Percentiles rank a stretch among this genome's conserved stretches.
These are phyloP conservation scores for Ceratobasidium papillatum DNA, from an alignment of 1,284 basidiomycete genomes.

Conservation along the genomic window DNA sequence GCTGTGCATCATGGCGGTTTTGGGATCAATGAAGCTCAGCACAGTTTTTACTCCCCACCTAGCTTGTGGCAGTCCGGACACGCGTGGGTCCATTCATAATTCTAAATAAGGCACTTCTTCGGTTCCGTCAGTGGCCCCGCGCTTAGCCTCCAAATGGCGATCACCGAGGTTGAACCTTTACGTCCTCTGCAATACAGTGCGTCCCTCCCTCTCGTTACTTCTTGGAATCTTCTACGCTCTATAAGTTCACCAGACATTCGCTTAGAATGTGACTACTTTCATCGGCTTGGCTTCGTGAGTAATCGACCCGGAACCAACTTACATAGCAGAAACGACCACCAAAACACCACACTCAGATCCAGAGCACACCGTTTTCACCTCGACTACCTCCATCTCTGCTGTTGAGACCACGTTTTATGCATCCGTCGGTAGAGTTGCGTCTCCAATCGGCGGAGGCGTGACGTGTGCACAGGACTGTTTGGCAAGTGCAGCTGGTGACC, in stretches of 20 bases:
- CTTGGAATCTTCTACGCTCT: not conserved
- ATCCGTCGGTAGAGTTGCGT: not conserved
- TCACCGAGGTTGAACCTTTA: not conserved
- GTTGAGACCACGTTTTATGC: not conserved
- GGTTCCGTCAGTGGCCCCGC: no score
- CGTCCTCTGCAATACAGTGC: not conserved
- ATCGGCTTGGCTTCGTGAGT: not conserved
- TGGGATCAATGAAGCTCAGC: no score
- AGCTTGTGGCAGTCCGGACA: no score
- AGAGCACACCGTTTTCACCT: not conserved
- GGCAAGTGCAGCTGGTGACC: not conserved
- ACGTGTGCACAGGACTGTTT: conserved; percentile 11
- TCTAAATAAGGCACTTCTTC: no score
- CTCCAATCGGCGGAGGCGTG: conserved; percentile 9
- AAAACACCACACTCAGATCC: not conserved
- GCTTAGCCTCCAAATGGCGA: no score
- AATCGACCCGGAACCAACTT: not conserved
- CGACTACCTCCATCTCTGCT: not conserved
- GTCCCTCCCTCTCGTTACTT: not conserved
- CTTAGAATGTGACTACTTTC: not conserved
- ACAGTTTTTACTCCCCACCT: no score
- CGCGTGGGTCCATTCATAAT: no score
- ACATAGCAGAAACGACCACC: not conserved
- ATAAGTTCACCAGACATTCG: not conserved
- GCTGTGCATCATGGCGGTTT: no score